Base-by-base conservation (phyloP, 2,329 filamentous ascomycete genomes). In the Hypoxylon sp. region DNA sequence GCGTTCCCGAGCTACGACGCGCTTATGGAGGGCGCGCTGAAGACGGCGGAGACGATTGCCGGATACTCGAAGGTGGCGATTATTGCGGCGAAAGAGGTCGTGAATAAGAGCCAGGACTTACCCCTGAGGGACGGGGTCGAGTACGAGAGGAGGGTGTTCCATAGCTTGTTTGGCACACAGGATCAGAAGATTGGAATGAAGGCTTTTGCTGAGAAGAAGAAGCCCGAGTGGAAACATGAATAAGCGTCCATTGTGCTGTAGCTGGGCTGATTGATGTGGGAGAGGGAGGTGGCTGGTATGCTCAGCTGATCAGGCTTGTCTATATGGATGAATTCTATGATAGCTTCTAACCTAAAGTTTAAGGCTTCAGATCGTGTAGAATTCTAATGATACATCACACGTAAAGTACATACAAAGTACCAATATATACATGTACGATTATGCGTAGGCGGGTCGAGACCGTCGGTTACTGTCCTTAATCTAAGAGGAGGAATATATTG, bases 171-270 rank as follows among this genome's bases (percentile, higher is more conserved):
- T 83, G 96, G 95, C 22, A 97, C 92, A 79, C 88, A 93, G 83
- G 96, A 99, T 81, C 96, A 99, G 83, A 99, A 98, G 86, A 93
- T 98, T 80, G 94, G 94, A 81, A 90, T 98, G 96, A 91, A 91
- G 80, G 96, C 96, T 11, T 99, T 99, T 86, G 92, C 93, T 1
- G 92, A 94, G 82, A 98, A 98, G 90, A 89, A 92, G 84, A 97
- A 97, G 87, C 84, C 96, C 0, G 90, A 96, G 80, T 99, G 96
- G 95, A 90, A 87, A 69, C 86, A 98, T 80, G 89, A 93, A 79
- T 97, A 87, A 72, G 11, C 11, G 9, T 3, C 4, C 8, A 11
- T 44, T 44, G 3, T 19, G 11, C 11, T 2, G 39, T 44, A 17
- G 2, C 39, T 19, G 17, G 39, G 8, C 17, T 9, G 39, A 42